Conservation (phyloP, 2,329 filamentous ascomycete genomes). For the Cladophialophora carrionii region DNA sequence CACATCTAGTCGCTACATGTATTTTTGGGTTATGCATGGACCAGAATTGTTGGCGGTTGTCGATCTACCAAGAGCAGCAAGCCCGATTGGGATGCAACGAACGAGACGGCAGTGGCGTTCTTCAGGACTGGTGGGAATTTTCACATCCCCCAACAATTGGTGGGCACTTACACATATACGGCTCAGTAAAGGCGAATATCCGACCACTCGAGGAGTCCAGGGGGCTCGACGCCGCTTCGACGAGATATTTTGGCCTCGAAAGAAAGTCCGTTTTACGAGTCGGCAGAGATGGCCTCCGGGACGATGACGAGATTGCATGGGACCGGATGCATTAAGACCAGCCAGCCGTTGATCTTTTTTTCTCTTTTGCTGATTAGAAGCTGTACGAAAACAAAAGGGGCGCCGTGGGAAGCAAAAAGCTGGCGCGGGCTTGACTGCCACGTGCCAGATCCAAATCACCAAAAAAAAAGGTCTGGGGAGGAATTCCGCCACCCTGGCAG, state of each 20-base stretch:
- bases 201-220: slow-evolving; percentile 3
- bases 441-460: background rate
- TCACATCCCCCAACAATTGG: background rate
- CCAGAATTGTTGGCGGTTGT: slow-evolving; percentile 34
- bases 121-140: slow-evolving; percentile 5
- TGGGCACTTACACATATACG: slow-evolving; percentile 13
- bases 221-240: slow-evolving; percentile 6
- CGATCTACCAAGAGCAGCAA: slow-evolving; percentile 25
- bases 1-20: slow-evolving; percentile 33
- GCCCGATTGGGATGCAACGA: slow-evolving; percentile 15
- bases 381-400: slow-evolving; percentile 9
- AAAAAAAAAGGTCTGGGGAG: slow-evolving; percentile 10
- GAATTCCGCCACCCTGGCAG: background rate
- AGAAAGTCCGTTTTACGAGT: slow-evolving; percentile 7
- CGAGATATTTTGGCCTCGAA: slow-evolving; percentile 16
- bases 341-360: slow-evolving; percentile 14
- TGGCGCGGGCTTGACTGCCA: background rate
- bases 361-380: slow-evolving; percentile 9
- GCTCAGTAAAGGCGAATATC: slow-evolving; percentile 6
- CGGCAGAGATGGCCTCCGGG: slow-evolving; percentile 3
- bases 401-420: background rate
- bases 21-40: slow-evolving; percentile 35
- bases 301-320: slow-evolving; percentile 21
- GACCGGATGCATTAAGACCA: slow-evolving; percentile 20
- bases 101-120: slow-evolving; percentile 20